Evolutionary conservation across 305 asterid species (phyloP).

Genomic region (Striga hermonthica): DNA sequence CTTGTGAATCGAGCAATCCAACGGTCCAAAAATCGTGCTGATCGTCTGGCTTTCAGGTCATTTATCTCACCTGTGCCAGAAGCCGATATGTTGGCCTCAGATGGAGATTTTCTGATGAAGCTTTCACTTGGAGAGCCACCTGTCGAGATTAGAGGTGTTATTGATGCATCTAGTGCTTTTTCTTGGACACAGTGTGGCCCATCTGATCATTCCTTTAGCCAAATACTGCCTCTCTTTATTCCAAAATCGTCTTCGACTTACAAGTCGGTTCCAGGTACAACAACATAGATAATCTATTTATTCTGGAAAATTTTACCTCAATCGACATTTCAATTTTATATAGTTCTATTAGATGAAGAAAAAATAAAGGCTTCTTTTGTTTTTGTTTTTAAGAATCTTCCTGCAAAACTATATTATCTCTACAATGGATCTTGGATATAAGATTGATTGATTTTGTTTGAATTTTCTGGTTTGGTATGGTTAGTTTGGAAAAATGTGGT

Average conservation of each 20-base stretch:
- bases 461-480: too few species aligned
- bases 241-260: constrained; percentile 39
- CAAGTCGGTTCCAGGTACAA: constrained; percentile 30
- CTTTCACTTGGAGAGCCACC: constrained; percentile 43
- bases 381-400: not conserved
- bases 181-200: constrained; percentile 50
- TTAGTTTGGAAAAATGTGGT: too few species aligned
- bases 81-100: constrained; percentile 18
- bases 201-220: constrained; percentile 34
- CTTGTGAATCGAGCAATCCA: constrained; percentile 34
- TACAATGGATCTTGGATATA: not conserved
- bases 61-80: constrained; percentile 22
- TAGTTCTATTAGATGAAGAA: too few species aligned
- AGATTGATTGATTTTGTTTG: too few species aligned
- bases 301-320: too few species aligned
- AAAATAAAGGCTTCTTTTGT: too few species aligned
- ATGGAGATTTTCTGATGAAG: constrained; percentile 43
- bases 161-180: constrained; percentile 41
- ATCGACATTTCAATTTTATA: too few species aligned
- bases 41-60: constrained; percentile 27
- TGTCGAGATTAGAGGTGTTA: constrained; percentile 29
- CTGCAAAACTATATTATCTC: not conserved
- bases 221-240: constrained; percentile 33
- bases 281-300: not conserved
- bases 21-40: constrained; percentile 39